Conservation (phyloP, 2,329 filamentous ascomycete species). For the Penicillium sp. region DNA sequence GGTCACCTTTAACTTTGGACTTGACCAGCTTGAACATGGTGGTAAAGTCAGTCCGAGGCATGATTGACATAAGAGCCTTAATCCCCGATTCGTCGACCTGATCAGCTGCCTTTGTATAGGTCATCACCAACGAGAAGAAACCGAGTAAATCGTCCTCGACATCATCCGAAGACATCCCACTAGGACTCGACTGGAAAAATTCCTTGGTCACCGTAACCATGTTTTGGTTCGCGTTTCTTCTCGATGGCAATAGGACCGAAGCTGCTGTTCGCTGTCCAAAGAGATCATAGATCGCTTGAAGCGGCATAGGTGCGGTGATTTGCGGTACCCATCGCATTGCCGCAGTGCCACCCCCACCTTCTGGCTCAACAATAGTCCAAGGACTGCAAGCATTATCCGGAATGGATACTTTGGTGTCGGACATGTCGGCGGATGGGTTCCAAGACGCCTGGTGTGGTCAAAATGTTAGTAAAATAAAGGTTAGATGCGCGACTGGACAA, state of each 20-base stretch:
- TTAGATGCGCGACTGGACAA: not conserved
- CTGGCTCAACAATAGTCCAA: not conserved
- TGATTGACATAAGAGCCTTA: not conserved
- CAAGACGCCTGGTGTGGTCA: not conserved
- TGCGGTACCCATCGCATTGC: not conserved
- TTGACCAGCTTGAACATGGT: not conserved
- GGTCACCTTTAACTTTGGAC: not conserved
- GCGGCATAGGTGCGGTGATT: not conserved
- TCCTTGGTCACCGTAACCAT: not conserved
- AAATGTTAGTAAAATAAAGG: no score
- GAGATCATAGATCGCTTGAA: not conserved
- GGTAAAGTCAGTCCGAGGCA: not conserved
- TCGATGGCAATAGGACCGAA: not conserved
- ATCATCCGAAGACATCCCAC: not conserved
- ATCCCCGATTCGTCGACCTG: not conserved
- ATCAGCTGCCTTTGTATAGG: not conserved
- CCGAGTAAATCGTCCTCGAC: not conserved
- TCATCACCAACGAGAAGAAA: not conserved
- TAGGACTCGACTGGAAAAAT: not conserved
- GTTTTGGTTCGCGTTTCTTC: not conserved
- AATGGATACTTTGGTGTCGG: not conserved
- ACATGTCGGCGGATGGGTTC: not conserved
- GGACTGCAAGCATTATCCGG: not conserved
- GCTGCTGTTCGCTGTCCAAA: not conserved
- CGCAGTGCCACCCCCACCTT: not conserved